Evolutionary conservation across 2,329 filamentous ascomycete genomes (phyloP).

Genomic region (Epichloe baconii): DNA sequence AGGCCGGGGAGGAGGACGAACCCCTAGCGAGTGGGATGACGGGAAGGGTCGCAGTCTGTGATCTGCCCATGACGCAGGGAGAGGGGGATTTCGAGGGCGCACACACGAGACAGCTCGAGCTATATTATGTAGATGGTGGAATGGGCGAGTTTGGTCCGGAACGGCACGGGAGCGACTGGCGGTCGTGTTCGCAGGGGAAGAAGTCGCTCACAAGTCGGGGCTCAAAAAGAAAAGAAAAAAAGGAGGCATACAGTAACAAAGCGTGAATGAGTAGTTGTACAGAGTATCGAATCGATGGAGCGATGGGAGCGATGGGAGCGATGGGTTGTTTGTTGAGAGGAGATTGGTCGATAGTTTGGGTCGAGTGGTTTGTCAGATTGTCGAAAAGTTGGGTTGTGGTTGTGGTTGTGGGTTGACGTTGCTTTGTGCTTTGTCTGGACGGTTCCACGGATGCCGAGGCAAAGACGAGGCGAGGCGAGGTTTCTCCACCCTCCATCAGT

Average conservation of each 20-base stretch:
- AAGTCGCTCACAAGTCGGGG: background rate
- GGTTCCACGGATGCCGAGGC: slow-evolving; percentile 1
- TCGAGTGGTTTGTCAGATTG: background rate
- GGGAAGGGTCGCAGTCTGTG: slow-evolving; percentile 43
- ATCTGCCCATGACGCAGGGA: slow-evolving; percentile 23
- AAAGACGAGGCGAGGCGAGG: background rate
- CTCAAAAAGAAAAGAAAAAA: background rate
- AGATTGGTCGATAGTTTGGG: background rate
- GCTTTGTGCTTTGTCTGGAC: no score
- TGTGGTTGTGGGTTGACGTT: no score
- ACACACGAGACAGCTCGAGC: background rate
- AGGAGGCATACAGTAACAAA: background rate
- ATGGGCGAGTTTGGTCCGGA: background rate
- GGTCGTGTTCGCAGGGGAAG: background rate
- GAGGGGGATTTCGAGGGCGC: background rate
- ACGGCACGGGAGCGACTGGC: background rate
- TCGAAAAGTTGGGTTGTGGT: no score
- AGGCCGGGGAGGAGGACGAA: slow-evolving; percentile 77
- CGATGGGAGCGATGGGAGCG: background rate
- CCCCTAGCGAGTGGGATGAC: slow-evolving; percentile 69
- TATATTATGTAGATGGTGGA: background rate
- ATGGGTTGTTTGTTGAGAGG: background rate
- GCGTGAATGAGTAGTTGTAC: background rate
- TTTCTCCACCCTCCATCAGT: no score
- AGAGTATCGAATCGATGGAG: background rate